These are phyloP conservation scores for Aspergillus fructus DNA, from an alignment of 2,329 filamentous ascomycete genomes.

Conservation along the genomic window DNA sequence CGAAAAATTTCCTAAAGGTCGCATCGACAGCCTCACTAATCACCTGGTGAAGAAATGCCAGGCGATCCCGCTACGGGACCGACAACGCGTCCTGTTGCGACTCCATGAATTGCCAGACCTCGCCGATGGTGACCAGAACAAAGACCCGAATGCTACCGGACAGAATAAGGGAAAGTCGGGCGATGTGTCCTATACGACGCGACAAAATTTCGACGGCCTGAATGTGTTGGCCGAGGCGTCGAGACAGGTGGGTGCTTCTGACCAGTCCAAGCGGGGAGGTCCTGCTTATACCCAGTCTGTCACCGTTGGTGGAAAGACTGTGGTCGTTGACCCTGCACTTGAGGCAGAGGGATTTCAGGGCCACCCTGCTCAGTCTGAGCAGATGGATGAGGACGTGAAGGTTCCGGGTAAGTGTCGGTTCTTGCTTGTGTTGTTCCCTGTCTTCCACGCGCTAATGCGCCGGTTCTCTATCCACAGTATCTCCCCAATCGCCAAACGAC, in stretches of 20 bases:
- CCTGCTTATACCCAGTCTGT: slow-evolving; percentile 40
- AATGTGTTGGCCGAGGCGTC: slow-evolving; percentile 88
- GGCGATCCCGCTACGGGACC: slow-evolving; percentile 70
- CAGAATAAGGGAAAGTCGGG: slow-evolving; percentile 36
- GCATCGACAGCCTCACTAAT: slow-evolving; percentile 75
- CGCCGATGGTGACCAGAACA: slow-evolving; percentile 38
- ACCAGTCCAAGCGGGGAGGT: slow-evolving; percentile 45
- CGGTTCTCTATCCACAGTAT: slow-evolving; percentile 19
- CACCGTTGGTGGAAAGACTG: slow-evolving; percentile 42
- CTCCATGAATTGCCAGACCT: slow-evolving; percentile 67
- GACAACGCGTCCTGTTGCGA: slow-evolving; percentile 71
- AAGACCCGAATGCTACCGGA: slow-evolving; percentile 37
- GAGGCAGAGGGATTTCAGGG: slow-evolving; percentile 42
- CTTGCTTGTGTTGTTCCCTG: slow-evolving; percentile 3
- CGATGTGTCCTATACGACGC: slow-evolving; percentile 46
- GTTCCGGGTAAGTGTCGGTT: slow-evolving; percentile 21
- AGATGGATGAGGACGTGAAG: slow-evolving; percentile 28
- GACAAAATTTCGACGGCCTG: slow-evolving; percentile 72
- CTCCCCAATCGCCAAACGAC: slow-evolving; percentile 28
- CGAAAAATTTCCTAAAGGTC: slow-evolving; percentile 85
- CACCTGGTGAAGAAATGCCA: slow-evolving; percentile 88
- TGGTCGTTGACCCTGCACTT: slow-evolving; percentile 44
- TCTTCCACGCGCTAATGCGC: slow-evolving; percentile 17
- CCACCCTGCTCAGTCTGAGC: slow-evolving; percentile 26
- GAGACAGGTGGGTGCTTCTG: slow-evolving; percentile 64